Percentiles rank a stretch among this genome's conserved stretches.
Evolutionary conservation across 2,329 filamentous ascomycete genomes (phyloP).

Genomic region (Exophiala mesophila): DNA sequence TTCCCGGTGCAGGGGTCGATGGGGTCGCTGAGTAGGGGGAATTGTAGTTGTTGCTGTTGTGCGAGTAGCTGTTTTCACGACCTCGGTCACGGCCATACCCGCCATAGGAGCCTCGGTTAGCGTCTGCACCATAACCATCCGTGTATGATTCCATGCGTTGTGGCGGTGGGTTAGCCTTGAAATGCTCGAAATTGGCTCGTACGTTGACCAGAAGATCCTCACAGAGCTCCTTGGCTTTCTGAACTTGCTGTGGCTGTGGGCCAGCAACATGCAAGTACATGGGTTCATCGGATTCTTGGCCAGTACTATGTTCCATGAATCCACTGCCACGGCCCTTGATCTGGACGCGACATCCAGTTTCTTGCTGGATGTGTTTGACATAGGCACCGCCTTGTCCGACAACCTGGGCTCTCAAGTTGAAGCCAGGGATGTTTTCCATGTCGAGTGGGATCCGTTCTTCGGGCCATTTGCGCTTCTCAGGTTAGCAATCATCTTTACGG

Average conservation of each 20-base stretch:
- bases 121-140: conserved; percentile 49
- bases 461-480: conserved; percentile 88
- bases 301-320: conserved; percentile 85
- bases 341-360: conserved; percentile 91
- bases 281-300: conserved; percentile 83
- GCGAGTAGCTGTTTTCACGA: conserved; percentile 41
- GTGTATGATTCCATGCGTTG: conserved; percentile 43
- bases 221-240: conserved; percentile 81
- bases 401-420: conserved; percentile 93
- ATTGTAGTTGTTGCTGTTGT: conserved; percentile 36
- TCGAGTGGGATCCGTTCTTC: conserved; percentile 90
- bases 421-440: conserved; percentile 85
- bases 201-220: conserved; percentile 83
- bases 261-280: conserved; percentile 98
- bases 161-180: conserved; percentile 72
- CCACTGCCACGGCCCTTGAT: conserved; percentile 96
- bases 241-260: conserved; percentile 79
- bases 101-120: conserved; percentile 39
- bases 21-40: conserved; percentile 24
- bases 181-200: conserved; percentile 81
- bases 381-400: conserved; percentile 92
- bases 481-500: conserved; percentile 1
- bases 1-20: conserved; percentile 31
- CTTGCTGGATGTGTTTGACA: conserved; percentile 96
- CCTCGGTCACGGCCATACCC: conserved; percentile 47